Percentiles rank a stretch among this genome's conserved stretches.
These are phyloP conservation scores for Physcia stellaris DNA, from an alignment of 495 filamentous ascomycete species.

Conservation along the genomic window DNA sequence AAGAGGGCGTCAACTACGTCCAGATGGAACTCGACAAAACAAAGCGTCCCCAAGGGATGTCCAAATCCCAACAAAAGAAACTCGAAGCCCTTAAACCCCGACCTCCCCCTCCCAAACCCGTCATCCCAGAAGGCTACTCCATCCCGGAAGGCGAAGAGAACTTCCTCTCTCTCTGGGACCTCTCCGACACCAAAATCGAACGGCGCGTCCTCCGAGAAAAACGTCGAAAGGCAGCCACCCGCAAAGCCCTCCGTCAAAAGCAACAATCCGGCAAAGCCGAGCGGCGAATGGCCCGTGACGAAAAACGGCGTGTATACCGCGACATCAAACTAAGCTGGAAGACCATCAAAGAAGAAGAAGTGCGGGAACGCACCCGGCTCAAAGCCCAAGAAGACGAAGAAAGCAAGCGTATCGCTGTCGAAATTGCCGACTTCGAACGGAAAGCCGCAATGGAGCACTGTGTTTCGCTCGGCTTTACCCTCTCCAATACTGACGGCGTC, in stretches of 20 bases:
- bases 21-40: constrained; percentile 1
- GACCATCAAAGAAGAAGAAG: constrained; percentile 16
- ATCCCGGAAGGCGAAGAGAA: constrained; percentile 23
- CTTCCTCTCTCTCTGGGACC: constrained; percentile 22
- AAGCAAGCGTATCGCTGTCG: constrained; percentile 16
- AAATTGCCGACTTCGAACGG: constrained; percentile 13
- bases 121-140: constrained; percentile 17
- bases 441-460: constrained; percentile 12
- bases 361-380: constrained; percentile 8
- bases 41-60: constrained; percentile 17
- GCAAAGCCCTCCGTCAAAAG: constrained; percentile 15
- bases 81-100: constrained; percentile 11
- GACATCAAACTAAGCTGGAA: constrained; percentile 18
- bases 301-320: constrained; percentile 16
- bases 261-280: constrained; percentile 20
- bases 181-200: constrained; percentile 18
- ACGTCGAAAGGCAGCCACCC: constrained; percentile 15
- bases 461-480: constrained; percentile 14
- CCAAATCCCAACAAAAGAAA: constrained; percentile 30
- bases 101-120: constrained; percentile 19
- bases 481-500: constrained; percentile 14
- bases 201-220: constrained; percentile 15
- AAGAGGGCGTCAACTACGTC: constrained; percentile 4
- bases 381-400: constrained; percentile 16
- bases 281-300: constrained; percentile 16